Conservation (phyloP, 2,329 filamentous ascomycete species). For the Cercospora zeae-maydis region DNA sequence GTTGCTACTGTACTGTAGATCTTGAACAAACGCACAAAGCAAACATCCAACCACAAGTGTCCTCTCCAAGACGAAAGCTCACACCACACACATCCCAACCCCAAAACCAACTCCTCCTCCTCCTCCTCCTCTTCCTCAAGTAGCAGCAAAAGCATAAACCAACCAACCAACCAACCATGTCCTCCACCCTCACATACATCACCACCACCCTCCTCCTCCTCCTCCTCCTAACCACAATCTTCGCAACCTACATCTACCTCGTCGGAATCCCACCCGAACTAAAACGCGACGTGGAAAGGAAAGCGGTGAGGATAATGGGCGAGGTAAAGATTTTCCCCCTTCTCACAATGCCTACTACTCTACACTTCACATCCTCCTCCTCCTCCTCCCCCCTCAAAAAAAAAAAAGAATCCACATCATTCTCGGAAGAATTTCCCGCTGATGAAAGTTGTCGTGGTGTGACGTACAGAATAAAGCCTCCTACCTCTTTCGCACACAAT, state of each 20-base stretch:
- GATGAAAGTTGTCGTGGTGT: background rate
- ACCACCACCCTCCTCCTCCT: slow-evolving; percentile 33
- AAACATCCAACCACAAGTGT: no score
- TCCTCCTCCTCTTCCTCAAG: no score
- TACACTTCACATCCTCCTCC: no score
- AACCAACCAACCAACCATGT: slow-evolving; percentile 22
- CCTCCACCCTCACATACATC: slow-evolving; percentile 23
- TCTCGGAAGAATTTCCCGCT: no score
- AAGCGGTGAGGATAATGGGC: slow-evolving; percentile 51
- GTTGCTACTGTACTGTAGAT: no score
- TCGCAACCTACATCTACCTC: slow-evolving; percentile 43
- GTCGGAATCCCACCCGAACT: slow-evolving; percentile 48
- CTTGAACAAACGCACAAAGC: no score
- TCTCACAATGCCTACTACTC: no score
- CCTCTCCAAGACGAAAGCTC: no score
- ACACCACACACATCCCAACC: no score
- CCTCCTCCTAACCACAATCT: slow-evolving; percentile 28
- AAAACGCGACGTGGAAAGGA: slow-evolving; percentile 47
- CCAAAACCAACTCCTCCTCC: background rate
- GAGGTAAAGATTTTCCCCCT: slow-evolving; percentile 29
- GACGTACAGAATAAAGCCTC: slow-evolving; percentile 41
- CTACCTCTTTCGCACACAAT: slow-evolving; percentile 34
- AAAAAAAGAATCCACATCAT: no score
- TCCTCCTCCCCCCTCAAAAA: no score
- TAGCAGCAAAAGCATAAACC: background rate